Percentiles rank a stretch among this genome's conserved stretches.
phyloP scores from a whole-genome alignment of 495 filamentous ascomycete genomes.

The Immersiella caudata region DNA sequence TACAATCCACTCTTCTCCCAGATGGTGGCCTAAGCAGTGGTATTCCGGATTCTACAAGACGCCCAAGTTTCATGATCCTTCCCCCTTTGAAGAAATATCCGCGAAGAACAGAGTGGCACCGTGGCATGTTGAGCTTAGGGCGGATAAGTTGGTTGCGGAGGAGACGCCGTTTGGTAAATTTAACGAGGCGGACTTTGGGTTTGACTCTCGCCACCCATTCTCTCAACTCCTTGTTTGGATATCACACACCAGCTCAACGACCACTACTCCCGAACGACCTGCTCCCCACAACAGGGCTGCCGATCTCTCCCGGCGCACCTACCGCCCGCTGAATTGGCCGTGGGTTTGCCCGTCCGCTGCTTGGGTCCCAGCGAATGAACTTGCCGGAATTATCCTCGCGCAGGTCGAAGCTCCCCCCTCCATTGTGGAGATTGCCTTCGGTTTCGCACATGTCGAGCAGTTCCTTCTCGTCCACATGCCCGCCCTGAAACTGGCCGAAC shows the following conservation, averaged over 20 bases:
- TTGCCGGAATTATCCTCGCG: constrained; percentile 48
- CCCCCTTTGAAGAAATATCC: neutral
- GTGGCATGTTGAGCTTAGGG: neutral
- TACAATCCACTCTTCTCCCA: neutral
- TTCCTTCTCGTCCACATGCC: constrained; percentile 68
- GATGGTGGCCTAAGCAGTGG: neutral
- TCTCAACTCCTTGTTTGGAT: neutral
- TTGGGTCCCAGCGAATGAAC: constrained; percentile 66
- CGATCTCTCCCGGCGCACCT: constrained; percentile 58
- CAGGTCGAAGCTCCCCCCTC: constrained; percentile 80
- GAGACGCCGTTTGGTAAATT: neutral
- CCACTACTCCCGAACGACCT: neutral
- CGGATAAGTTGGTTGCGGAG: neutral
- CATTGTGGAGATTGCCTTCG: constrained; percentile 82
- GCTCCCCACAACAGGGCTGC: constrained; percentile 24
- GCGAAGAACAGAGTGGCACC: neutral
- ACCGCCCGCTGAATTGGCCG: constrained; percentile 40
- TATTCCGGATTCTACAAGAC: neutral
- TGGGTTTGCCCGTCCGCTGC: constrained; percentile 35
- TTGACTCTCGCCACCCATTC: neutral
- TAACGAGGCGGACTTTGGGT: neutral
- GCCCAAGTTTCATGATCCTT: neutral
- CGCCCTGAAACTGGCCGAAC: constrained; percentile 63
- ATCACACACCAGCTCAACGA: neutral
- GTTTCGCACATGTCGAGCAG: constrained; percentile 91